phyloP scores from a whole-genome alignment of 176 grass and related monocot species.

The Bothriochloa decipiens region DNA sequence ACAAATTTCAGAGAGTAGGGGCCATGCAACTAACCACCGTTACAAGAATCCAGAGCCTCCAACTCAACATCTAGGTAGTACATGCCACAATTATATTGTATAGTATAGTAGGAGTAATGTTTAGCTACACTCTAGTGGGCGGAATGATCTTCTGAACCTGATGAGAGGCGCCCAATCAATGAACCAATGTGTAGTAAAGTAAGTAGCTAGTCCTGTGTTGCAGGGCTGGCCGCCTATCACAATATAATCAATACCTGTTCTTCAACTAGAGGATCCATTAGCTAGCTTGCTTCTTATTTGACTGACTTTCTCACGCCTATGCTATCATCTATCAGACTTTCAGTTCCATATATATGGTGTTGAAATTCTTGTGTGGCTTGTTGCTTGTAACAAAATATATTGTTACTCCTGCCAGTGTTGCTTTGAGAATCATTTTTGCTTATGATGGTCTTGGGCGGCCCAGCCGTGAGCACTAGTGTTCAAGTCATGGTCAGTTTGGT shows the following conservation, averaged over 20 bases:
- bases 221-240: neutral
- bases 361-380: too few species aligned
- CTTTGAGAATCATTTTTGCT: conserved; percentile 24
- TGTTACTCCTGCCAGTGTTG: neutral
- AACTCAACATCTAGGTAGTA: too few species aligned
- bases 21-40: too few species aligned
- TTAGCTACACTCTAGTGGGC: too few species aligned
- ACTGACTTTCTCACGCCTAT: neutral
- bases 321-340: neutral
- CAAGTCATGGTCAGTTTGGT: conserved; percentile 45
- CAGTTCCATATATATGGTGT: neutral
- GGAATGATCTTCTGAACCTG: too few species aligned
- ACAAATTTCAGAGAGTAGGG: too few species aligned
- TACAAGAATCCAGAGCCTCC: too few species aligned
- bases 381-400: neutral
- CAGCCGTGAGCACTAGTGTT: neutral
- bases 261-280: neutral
- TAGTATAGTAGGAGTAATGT: too few species aligned
- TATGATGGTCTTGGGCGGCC: neutral
- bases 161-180: neutral
- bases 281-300: neutral
- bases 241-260: neutral
- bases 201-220: neutral
- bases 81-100: too few species aligned
- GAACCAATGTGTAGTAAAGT: neutral